Conservation (phyloP, 371 early-diverging fungal species). For the Rhizomucor pusillus region DNA sequence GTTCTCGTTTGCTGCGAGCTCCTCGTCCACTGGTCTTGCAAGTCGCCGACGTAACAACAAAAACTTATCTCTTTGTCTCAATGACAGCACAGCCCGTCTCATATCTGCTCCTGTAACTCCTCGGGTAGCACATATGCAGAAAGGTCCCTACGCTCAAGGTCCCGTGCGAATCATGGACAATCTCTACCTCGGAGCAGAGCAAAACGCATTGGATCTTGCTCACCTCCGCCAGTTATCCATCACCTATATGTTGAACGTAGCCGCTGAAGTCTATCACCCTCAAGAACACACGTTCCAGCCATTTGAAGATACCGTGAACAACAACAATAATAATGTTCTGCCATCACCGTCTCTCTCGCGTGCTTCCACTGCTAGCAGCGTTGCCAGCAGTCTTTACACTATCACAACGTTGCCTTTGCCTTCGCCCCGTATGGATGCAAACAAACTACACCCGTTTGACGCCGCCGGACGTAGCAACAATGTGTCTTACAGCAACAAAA, state of each 20-base stretch:
- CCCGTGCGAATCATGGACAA: constrained; percentile 63
- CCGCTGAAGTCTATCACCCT: constrained; percentile 65
- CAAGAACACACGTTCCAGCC: constrained; percentile 27
- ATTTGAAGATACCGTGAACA: constrained; percentile 18
- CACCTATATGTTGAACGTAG: constrained; percentile 73
- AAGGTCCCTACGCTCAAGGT: constrained; percentile 41
- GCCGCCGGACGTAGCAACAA: background rate
- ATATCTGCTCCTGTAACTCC: constrained; percentile 14
- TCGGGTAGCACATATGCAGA: constrained; percentile 7
- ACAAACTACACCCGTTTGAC: too few species aligned
- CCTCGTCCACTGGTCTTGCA: constrained; percentile 24
- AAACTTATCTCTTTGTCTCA: constrained; percentile 33
- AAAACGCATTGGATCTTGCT: constrained; percentile 49
- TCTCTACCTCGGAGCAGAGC: constrained; percentile 72
- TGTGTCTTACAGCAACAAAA: background rate
- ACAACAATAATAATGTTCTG: constrained; percentile 3
- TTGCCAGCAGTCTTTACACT: constrained; percentile 24
- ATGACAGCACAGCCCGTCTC: constrained; percentile 17
- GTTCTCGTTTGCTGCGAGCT: constrained; percentile 12
- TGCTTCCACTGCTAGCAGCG: constrained; percentile 29
- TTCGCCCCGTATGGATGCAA: too few species aligned
- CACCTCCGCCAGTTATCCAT: constrained; percentile 48
- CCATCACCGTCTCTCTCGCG: constrained; percentile 37
- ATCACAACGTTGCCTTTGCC: too few species aligned
- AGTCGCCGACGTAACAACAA: constrained; percentile 31